These are phyloP conservation scores for Ottelia alismoides DNA, from an alignment of 106 monocot genomes.

Conservation along the genomic window DNA sequence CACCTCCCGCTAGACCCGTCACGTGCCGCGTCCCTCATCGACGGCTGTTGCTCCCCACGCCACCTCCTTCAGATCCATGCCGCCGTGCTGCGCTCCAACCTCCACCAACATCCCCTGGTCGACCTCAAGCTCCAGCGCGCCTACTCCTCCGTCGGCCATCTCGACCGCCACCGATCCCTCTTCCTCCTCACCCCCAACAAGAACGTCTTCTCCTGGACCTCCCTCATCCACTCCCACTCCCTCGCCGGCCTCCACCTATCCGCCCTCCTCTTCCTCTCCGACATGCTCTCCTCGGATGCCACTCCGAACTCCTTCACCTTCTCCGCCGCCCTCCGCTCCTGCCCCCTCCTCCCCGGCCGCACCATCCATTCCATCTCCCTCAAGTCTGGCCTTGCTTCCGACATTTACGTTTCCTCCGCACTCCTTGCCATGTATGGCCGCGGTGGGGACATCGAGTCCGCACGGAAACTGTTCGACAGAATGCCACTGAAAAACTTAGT, in stretches of 20 bases:
- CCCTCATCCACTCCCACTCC: slow-evolving; percentile 59
- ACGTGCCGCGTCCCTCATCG: slow-evolving; percentile 27
- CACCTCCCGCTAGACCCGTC: no score
- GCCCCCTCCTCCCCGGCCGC: slow-evolving; percentile 20
- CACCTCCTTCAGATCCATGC: slow-evolving; percentile 49
- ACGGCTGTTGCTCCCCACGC: slow-evolving; percentile 21
- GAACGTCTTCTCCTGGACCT: slow-evolving; percentile 59
- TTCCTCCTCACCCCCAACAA: slow-evolving; percentile 36
- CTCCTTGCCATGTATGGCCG: slow-evolving; percentile 80
- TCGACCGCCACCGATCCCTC: slow-evolving; percentile 43
- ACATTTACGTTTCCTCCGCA: slow-evolving; percentile 57
- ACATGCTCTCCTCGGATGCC: slow-evolving; percentile 33
- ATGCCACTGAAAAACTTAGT: slow-evolving; percentile 36
- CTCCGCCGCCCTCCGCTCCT: slow-evolving; percentile 57
- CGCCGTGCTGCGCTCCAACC: slow-evolving; percentile 39
- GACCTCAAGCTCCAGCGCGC: slow-evolving; percentile 77
- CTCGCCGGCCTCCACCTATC: slow-evolving; percentile 21
- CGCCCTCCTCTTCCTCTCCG: slow-evolving; percentile 43
- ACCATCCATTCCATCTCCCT: slow-evolving; percentile 46
- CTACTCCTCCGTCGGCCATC: slow-evolving; percentile 44
- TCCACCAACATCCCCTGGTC: slow-evolving; percentile 36
- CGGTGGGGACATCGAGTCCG: slow-evolving; percentile 28
- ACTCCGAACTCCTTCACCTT: slow-evolving; percentile 54
- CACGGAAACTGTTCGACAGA: slow-evolving; percentile 40
- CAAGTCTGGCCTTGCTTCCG: slow-evolving; percentile 22